Base-by-base conservation (phyloP, 2,329 filamentous ascomycete genomes). In the Cladophialophora immunda region DNA sequence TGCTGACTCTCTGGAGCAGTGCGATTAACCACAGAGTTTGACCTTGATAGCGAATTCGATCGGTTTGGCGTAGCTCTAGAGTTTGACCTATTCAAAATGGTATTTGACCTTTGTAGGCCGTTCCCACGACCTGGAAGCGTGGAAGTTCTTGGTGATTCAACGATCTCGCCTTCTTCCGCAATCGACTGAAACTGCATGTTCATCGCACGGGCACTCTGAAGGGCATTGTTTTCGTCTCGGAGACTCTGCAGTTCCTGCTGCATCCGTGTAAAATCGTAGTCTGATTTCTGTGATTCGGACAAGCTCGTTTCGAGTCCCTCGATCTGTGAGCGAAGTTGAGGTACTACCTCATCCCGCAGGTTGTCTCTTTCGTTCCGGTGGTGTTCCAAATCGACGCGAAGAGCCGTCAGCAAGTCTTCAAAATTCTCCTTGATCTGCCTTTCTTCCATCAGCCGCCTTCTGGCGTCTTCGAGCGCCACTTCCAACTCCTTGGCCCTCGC, bases 351-450 rank as follows among this genome's bases (percentile, higher is more conserved):
- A 70, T 98, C 94, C 30, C 92, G 90, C 17, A 98, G 86, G 73
- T 96, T 94, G 78, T 99, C 95, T 60, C 93, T 89, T 79, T 99
- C 94, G 72, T 95, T 94, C 67, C 91, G 87, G 61, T 93, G 88
- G 71, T 89, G 91, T 74, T 94, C 87, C 15, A 98, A 84, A 76
- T 99, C 93, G 27, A 89, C 87, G 73, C 91, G 91, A 72, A 98
- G 89, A 4, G 92, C 94, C 6, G 89, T 88, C 53, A 98, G 84
- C 52, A 99, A 85, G 77, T 97, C 94, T 79, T 98, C 93, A 73
- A 98, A 96, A 77, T 96, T 97, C 75, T 92, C 90, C 78, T 97
- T 97, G 73, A 92, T 89, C 77, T 92, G 87, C 64, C 92, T 87
- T 80, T 99, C 95, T 75, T 98, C 93, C 0, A 87, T 84, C 53